Conservation (phyloP, 768 basidiomycete genomes). For the Rhizopogon rudus region DNA sequence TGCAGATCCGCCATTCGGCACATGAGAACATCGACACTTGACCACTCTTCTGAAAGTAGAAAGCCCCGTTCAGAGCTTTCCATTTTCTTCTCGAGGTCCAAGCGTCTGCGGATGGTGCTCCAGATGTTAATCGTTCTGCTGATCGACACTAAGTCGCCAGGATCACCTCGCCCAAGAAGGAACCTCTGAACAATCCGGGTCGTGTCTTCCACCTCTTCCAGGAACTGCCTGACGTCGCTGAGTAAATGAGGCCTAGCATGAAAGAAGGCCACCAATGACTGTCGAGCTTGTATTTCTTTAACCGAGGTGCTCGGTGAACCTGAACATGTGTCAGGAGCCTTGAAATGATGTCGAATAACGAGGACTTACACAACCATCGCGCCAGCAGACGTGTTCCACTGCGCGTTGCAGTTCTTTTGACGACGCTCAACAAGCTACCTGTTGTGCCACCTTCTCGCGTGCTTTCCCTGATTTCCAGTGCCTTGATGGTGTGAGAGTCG, state of each 20-base stretch:
- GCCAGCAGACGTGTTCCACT: constrained; percentile 73
- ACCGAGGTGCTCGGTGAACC: constrained; percentile 82
- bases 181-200: constrained; percentile 77
- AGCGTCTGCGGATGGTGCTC: constrained; percentile 43
- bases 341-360: background rate
- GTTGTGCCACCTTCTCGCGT: constrained; percentile 65
- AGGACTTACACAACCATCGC: constrained; percentile 68
- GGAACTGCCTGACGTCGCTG: constrained; percentile 50
- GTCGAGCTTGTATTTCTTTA: constrained; percentile 65
- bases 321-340: constrained; percentile 25
- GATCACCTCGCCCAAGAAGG: constrained; percentile 59
- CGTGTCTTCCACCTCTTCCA: constrained; percentile 63
- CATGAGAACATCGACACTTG: constrained; percentile 47
- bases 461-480: constrained; percentile 79
- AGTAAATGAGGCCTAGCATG: constrained; percentile 55
- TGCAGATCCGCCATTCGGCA: constrained; percentile 46
- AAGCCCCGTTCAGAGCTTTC: constrained; percentile 31
- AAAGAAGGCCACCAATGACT: constrained; percentile 75
- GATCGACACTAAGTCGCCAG: constrained; percentile 61
- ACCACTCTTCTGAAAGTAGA: constrained; percentile 43
- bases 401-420: constrained; percentile 74
- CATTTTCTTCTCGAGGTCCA: constrained; percentile 53
- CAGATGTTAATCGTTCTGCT: constrained; percentile 59
- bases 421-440: constrained; percentile 69
- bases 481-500: constrained; percentile 82